Evolutionary conservation across 257 asterid genomes (phyloP).

Genomic region (Gynochthodes officinalis): DNA sequence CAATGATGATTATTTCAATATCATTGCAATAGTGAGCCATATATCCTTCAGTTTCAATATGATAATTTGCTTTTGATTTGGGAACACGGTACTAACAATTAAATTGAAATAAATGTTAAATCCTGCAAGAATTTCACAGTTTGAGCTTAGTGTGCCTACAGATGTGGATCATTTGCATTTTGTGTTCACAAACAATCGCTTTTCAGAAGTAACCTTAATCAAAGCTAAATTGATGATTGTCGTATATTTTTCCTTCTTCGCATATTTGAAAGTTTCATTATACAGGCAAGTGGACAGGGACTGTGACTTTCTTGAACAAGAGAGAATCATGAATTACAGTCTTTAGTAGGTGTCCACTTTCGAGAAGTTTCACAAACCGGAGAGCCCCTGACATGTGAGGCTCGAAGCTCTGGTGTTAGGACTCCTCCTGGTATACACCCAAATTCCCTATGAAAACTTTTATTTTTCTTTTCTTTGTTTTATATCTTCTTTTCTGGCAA

Average conservation of each 20-base stretch:
- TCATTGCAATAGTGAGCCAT: background rate
- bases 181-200: background rate
- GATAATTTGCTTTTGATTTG: background rate
- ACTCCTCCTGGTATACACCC: slow-evolving; percentile 37
- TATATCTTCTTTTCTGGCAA: too few relatives aligned
- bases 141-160: background rate
- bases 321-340: slow-evolving; percentile 94
- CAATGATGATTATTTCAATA: background rate
- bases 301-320: slow-evolving; percentile 92
- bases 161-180: too few relatives aligned
- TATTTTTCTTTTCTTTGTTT: too few relatives aligned
- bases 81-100: background rate
- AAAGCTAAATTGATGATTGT: background rate
- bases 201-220: background rate
- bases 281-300: slow-evolving; percentile 89
- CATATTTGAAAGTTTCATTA: slow-evolving; percentile 7
- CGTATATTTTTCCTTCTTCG: background rate
- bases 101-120: background rate
- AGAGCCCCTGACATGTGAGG: slow-evolving; percentile 42
- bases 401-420: slow-evolving; percentile 22
- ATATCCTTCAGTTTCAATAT: background rate
- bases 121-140: background rate
- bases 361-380: slow-evolving; percentile 58
- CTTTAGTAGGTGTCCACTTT: slow-evolving; percentile 88
- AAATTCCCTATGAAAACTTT: background rate